Evolutionary conservation across 139 green algal genomes (phyloP), one percentile per base, ranked within the genome.

Genomic region (Marvania coccoides): DNA sequence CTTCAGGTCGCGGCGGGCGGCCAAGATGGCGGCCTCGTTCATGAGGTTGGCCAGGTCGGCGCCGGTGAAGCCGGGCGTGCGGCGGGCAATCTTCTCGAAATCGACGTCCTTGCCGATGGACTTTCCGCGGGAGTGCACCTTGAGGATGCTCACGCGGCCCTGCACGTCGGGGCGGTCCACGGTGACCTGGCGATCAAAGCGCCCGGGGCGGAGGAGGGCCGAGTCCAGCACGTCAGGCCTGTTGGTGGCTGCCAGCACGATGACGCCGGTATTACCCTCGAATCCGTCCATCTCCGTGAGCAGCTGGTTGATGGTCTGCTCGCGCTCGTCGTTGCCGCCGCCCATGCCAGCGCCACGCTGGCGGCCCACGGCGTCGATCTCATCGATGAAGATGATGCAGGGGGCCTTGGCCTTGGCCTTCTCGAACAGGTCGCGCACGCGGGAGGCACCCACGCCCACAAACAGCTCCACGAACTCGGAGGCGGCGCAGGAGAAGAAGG

Each of bases 391-490:
- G 58, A 99, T 81, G 75, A 99, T 96, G 89, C 94, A 99, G 29
- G 94, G 94, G 0, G 94, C 94, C 81, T 95, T 95, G 40, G 81
- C 65, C 79, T 95, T 95, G 67, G 88, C 88, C 86, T 98, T 97
- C 75, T 94, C 90, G 76, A 99, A 99, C 34, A 99, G 88, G 70
- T 99, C 95, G 23, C 95, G 75, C 55, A 99, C 91, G 48, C 95
- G 87, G 15, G 85, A 91, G 5, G 94, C 94, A 33, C 94, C 94
- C 63, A 98, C 94, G 62, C 94, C 94, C n/a, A 99, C 94, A 80
- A 98, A 99, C 83, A 99, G 91, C 87, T 99, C 94, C 60, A 98
- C 94, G 72, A 99, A 99, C 81, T 98, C 94, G 1, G 89, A 97
- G 54, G 91, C 94, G 30, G 86, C 85, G 61, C 94, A 90, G 51